Evolutionary conservation across 371 early-diverging fungal genomes (phyloP).

Genomic region (Apophysomyces sp.): DNA sequence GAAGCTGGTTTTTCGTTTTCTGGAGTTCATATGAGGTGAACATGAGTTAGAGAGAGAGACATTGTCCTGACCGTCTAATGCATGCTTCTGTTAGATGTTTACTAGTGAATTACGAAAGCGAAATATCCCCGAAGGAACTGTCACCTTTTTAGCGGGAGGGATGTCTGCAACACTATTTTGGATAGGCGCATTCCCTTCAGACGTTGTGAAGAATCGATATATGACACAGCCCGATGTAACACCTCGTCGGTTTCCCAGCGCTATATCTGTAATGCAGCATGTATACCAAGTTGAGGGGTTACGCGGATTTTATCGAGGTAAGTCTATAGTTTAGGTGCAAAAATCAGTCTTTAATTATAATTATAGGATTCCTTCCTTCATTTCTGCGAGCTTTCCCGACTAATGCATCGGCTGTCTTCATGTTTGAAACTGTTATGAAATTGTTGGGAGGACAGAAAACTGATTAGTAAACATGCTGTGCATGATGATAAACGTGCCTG

Average conservation of each 20-base stretch:
- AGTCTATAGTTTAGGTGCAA: neutral
- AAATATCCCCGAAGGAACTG: slow-evolving; percentile 51
- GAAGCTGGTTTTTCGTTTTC: slow-evolving; percentile 87
- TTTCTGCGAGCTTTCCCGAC: slow-evolving; percentile 91
- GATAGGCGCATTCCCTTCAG: slow-evolving; percentile 83
- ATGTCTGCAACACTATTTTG: slow-evolving; percentile 90
- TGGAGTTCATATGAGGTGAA: slow-evolving; percentile 85
- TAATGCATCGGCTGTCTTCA: slow-evolving; percentile 84
- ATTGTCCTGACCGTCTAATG: neutral
- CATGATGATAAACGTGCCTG: neutral
- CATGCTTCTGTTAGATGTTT: slow-evolving; percentile 38
- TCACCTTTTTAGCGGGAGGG: slow-evolving; percentile 89
- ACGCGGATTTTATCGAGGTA: slow-evolving; percentile 71
- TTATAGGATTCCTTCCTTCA: slow-evolving; percentile 83
- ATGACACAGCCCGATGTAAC: slow-evolving; percentile 87
- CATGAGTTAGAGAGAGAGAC: neutral
- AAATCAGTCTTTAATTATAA: neutral
- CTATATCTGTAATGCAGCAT: slow-evolving; percentile 49
- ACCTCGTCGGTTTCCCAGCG: slow-evolving; percentile 61
- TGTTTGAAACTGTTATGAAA: slow-evolving; percentile 71
- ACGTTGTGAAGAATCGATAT: slow-evolving; percentile 88
- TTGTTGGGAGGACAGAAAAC: slow-evolving; percentile 11
- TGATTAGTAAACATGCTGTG: neutral
- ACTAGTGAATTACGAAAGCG: slow-evolving; percentile 44
- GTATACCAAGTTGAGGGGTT: slow-evolving; percentile 67